Percentiles rank a stretch among this genome's conserved stretches.
Conservation (phyloP, 78 protist genomes). For the slime mould (Dictyostelium discoideum) region DNA sequence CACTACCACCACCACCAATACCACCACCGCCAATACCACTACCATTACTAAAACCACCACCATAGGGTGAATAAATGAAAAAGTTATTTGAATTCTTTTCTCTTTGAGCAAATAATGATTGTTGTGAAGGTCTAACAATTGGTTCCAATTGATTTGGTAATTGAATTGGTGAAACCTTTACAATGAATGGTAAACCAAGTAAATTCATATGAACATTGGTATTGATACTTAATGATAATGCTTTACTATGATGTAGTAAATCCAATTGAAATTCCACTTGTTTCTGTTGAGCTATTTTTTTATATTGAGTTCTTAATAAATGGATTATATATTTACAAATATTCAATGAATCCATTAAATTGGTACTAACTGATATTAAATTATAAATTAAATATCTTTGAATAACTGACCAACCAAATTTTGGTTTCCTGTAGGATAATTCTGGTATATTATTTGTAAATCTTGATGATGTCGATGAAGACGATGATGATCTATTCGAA, state of each 20-base stretch:
- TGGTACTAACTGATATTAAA: conserved; percentile 13
- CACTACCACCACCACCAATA: neutral
- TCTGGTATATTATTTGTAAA: conserved; percentile 19
- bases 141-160: conserved; percentile 40
- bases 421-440: neutral
- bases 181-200: conserved; percentile 49
- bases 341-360: conserved; percentile 45
- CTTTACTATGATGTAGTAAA: conserved; percentile 23
- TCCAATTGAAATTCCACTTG: conserved; percentile 66
- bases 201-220: conserved; percentile 77
- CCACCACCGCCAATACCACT: neutral
- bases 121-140: neutral
- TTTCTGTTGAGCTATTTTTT: conserved; percentile 18
- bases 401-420: conserved; percentile 55
- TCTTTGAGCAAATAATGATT: neutral
- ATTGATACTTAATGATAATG: conserved; percentile 24
- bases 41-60: neutral
- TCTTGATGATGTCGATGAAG: neutral
- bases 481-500: neutral
- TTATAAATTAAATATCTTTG: conserved; percentile 55
- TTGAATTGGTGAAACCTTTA: conserved; percentile 27
- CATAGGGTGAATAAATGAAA: conserved; percentile 64
- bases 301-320: conserved; percentile 44
- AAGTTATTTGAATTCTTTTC: conserved; percentile 2
- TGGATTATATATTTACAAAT: conserved; percentile 62